Evolutionary conservation across 805 yeast genomes (phyloP).

Genomic region (Sugiyamaella valdiviana): DNA sequence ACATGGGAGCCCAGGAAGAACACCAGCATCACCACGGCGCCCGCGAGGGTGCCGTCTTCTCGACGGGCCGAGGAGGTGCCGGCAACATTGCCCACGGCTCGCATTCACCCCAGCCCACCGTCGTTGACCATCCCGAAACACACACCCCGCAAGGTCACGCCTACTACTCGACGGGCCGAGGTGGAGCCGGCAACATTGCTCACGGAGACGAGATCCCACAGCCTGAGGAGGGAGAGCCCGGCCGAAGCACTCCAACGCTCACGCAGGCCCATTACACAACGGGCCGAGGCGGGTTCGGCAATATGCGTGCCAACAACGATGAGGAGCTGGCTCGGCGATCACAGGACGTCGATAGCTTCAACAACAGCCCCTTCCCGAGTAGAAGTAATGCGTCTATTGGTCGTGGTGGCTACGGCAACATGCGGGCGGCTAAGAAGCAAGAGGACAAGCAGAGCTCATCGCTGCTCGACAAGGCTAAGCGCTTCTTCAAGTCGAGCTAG

Average conservation of each 20-base stretch:
- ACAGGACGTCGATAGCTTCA: conserved; percentile 56
- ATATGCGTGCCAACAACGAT: conserved; percentile 59
- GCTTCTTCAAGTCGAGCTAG: conserved; percentile 32
- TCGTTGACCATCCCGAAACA: background rate
- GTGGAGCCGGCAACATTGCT: conserved; percentile 69
- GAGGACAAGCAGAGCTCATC: conserved; percentile 27
- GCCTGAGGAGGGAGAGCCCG: conserved; percentile 50
- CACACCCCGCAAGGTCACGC: background rate
- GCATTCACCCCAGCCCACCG: conserved; percentile 31
- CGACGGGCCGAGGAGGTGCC: conserved; percentile 77
- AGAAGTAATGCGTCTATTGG: conserved; percentile 40
- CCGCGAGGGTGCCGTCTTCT: conserved; percentile 21
- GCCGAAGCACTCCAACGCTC: conserved; percentile 55
- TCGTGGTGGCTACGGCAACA: conserved; percentile 63
- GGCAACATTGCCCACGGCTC: conserved; percentile 52
- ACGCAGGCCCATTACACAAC: conserved; percentile 48
- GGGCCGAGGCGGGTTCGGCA: conserved; percentile 77
- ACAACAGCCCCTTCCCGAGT: conserved; percentile 42
- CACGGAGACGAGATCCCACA: conserved; percentile 40
- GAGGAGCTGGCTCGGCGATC: conserved; percentile 50
- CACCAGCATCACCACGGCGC: background rate
- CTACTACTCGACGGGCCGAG: conserved; percentile 61
- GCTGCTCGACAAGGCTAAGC: conserved; percentile 43
- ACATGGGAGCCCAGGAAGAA: background rate
- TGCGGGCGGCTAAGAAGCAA: conserved; percentile 30